Base-by-base conservation (phyloP, 371 early-diverging fungal genomes). In the Mortierella sp. region DNA sequence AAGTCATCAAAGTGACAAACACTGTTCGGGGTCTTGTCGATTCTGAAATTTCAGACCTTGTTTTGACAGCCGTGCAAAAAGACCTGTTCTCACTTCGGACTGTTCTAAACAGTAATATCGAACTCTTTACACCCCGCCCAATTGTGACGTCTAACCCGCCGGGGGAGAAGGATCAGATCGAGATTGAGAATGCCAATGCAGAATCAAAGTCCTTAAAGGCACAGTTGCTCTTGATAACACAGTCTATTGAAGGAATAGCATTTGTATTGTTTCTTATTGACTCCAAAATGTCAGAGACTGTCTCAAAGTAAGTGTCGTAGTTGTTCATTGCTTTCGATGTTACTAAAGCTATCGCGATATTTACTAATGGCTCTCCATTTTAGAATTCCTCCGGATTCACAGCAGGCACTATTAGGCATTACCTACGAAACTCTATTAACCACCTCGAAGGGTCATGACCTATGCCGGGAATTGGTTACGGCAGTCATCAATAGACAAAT, bases 251-350 rank as follows among this genome's bases (percentile, higher is more conserved):
- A 71, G 92, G 93, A 9, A 91, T 95, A 6, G 87, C 91, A 1
- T 95, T 96, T 74, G 78, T 95, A 11, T 83, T 88, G 20, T 88
- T 96, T 62, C 68, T 96, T 68, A 84, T 90, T 16, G 95, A 96
- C 68, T 86, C 90, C 45, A 88, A 91, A 52, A 77, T 95, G 68
- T 83, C 90, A 4, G 85, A 84, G 6, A 81, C 93, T 35, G 75
- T 92, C 39, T 88, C 85, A 57, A 78, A 84, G 86, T 90, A 73
- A 79, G 83, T 66, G 26, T 0, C 0, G 0, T 12, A 20, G 10
- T 49, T 24, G 0, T 18, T 20, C 30, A 2, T 24, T 10, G 18
- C 22, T 43, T 20, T 18, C 8, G 22, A 35, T 52, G 9, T 37
- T 3, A 11, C 12, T 18, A 5, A 3, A 22, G 16, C 22, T 57